phyloP scores from a whole-genome alignment of 169 alveolate species.

The Plasmodium chabaudi region DNA sequence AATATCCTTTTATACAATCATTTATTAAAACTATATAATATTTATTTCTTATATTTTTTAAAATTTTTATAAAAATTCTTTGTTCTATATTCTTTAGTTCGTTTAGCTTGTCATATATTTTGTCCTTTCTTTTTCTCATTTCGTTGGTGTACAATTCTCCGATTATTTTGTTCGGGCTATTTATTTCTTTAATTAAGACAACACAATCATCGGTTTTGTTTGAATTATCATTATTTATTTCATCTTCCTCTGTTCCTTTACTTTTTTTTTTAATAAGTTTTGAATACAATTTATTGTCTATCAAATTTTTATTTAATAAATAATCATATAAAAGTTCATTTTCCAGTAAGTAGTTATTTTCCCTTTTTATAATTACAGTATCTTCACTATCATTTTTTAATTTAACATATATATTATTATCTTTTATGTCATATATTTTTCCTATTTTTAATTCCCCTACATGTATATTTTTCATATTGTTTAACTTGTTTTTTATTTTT shows the following conservation, averaged over 20 bases:
- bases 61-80: constrained; percentile 58
- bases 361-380: constrained; percentile 60
- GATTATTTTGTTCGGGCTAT: constrained; percentile 24
- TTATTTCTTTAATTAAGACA: constrained; percentile 47
- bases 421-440: constrained; percentile 21
- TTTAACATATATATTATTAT: constrained; percentile 63
- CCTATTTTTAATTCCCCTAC: constrained; percentile 75
- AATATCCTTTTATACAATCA: constrained; percentile 70
- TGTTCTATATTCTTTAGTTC: constrained; percentile 66
- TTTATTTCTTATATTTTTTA: constrained; percentile 74
- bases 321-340: constrained; percentile 61
- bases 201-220: constrained; percentile 16
- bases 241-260: not conserved
- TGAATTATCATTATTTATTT: not conserved
- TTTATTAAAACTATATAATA: constrained; percentile 64
- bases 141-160: constrained; percentile 68
- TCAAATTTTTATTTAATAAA: constrained; percentile 34
- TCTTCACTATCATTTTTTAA: constrained; percentile 35
- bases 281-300: constrained; percentile 18
- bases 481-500: constrained; percentile 23
- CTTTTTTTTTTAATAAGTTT: constrained; percentile 17
- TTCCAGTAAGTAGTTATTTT: constrained; percentile 55
- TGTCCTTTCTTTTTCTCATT: constrained; percentile 69
- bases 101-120: constrained; percentile 51
- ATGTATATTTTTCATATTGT: constrained; percentile 14